Conservation (phyloP, 208 protist species). For the Trypanosoma congolense region DNA sequence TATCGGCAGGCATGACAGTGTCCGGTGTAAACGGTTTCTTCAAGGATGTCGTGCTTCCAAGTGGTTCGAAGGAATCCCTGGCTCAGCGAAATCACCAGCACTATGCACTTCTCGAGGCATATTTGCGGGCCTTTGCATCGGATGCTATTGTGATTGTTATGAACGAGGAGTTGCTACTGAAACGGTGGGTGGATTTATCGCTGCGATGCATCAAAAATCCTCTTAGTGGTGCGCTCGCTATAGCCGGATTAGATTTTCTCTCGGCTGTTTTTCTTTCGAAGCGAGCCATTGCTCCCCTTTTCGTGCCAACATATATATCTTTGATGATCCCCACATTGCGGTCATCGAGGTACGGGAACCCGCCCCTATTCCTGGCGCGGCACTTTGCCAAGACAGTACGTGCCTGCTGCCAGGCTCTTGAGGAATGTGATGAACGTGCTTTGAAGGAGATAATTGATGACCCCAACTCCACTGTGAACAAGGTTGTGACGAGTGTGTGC, state of each 20-base stretch:
- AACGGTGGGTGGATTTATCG: conserved; percentile 62
- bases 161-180: conserved; percentile 45
- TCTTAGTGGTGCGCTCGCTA: conserved; percentile 33
- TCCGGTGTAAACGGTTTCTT: conserved; percentile 15
- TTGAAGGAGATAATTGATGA: conserved; percentile 36
- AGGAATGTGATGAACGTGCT: conserved; percentile 46
- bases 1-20: conserved; percentile 14
- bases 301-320: conserved; percentile 72
- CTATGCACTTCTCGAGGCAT: conserved; percentile 63
- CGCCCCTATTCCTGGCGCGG: conserved; percentile 42
- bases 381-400: conserved; percentile 65
- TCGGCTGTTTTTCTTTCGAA: conserved; percentile 52
- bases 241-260: conserved; percentile 68
- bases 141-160: conserved; percentile 49
- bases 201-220: conserved; percentile 40
- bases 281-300: conserved; percentile 53
- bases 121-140: conserved; percentile 54
- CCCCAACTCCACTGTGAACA: conserved; percentile 17
- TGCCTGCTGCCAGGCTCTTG: conserved; percentile 43
- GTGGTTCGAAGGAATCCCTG: conserved; percentile 5
- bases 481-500: conserved; percentile 9
- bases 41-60: conserved; percentile 13
- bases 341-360: conserved; percentile 34
- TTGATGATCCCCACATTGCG: conserved; percentile 39
- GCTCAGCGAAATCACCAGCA: conserved; percentile 32